Base-by-base conservation (phyloP, 2,329 filamentous ascomycete species). In the Teratosphaeria pseudoeucalypti region DNA sequence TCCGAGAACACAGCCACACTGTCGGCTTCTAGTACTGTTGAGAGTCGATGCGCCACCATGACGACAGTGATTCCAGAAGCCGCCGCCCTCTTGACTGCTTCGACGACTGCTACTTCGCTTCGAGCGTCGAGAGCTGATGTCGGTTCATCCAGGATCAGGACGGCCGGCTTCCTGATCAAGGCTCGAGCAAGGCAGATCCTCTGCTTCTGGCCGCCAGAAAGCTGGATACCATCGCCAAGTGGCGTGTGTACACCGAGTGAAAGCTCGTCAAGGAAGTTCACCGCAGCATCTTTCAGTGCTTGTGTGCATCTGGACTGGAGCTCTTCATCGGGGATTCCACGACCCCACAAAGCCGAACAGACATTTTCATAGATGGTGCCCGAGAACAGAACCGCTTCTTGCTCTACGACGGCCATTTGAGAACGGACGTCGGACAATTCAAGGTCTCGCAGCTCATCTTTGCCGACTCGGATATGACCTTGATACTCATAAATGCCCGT, bases 11-110 rank as follows among this genome's bases (percentile, higher is more conserved):
- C 87, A 64, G 88, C 89, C 39, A 92, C 90, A n/a, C 86, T 77
- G 70, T 92, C 85, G 0, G 89, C 87, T 64, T 90, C 87, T 70
- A 89, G 87, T 14, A 92, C 85, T 2, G 87, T 92, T 0, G 86
- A 86, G 39, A 92, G 77, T 14, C 89, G 79, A 71, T 92, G 89
- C 0, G 89, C 89, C 19, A 94, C 87, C 27, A 89, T 73, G 56
- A 73, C 85, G 1, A 94, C 79, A 61, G 88, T 89, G 0, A 88
- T 82, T 56, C 76, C 74, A 14, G 68, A 67, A 32, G 69, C 68
- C 1, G 75, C 73, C n/a, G 75, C 75, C 14, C 67, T 69, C 32
- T 73, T 74, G 14, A 79, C 74, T 1, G 76, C 76, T 52, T 71
- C 69, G 60, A 77, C 73, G n/a, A 79, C 73, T 12, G 74, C 68